Evolutionary conservation across 179 eudicot species (phyloP), one percentile per base, ranked within the genome.

Genomic region (Beta corolliflora): DNA sequence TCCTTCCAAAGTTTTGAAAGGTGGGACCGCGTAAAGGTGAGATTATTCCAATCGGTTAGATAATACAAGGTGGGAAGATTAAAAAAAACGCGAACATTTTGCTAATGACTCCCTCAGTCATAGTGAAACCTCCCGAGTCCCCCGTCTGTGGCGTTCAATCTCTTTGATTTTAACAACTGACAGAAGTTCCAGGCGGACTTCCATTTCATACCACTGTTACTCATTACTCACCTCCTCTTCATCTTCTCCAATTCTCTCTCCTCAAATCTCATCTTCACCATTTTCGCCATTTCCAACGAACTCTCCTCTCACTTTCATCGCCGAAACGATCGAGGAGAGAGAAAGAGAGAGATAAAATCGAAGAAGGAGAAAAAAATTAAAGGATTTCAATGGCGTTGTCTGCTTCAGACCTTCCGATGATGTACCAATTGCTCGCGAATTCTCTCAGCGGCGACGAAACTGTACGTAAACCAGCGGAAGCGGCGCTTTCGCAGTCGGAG

Each of bases 401-500:
- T 13, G 93, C 89, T 16, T 83, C 94, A 0, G 99, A 95, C 90
- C 80, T 95, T 61, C 99, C 98, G 63, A 82, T 90, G 89, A 90
- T 94, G 89, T 93, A 91, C 58, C 88, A 89, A 41, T 80, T 94
- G 80, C 98, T 94, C 75, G 65, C 91, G 14, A 93, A 92, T 83
- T 94, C 97, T 18, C 84, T 94, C 25, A 91, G 96, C 88, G 81
- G 87, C 70, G 94, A 96, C 76, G 83, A 79, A 31, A 84, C 75
- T 76, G 77, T 94, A 25, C 91, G 97, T 19, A 90, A 93, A 78
- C 94, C 95, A 0, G 98, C 99, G 5, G 99, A 96, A 81, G 79
- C 87, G 60, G 89, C 98, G 4, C 98, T 96, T 31, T 90, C 97
- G 12, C 93, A 91, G 77, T 96, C 94, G 9, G 99, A 96, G 68